phyloP scores from a whole-genome alignment of 1,284 basidiomycete species.

The Sporisorium reilianum region DNA sequence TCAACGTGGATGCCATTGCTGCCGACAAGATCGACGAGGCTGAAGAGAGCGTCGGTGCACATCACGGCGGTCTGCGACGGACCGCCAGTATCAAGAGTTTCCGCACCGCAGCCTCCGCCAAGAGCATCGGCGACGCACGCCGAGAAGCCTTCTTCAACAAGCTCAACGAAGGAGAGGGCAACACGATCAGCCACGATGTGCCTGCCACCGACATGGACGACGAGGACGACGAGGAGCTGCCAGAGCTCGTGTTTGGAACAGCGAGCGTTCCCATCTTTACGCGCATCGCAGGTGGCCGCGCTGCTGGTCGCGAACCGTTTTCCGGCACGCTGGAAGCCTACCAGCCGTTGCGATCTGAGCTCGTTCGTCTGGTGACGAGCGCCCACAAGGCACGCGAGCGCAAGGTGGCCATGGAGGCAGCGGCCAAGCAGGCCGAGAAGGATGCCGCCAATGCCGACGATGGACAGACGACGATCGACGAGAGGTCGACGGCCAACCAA shows the following conservation, averaged over 20 bases:
- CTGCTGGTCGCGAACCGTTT: conserved; percentile 24
- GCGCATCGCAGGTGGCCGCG: conserved; percentile 11
- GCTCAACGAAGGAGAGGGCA: conserved; percentile 33
- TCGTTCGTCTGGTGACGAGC: conserved; percentile 26
- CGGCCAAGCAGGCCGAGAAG: conserved; percentile 44
- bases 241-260: conserved; percentile 64
- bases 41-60: conserved; percentile 35
- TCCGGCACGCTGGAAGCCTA: conserved; percentile 31
- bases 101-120: conserved; percentile 45
- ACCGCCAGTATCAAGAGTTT: conserved; percentile 59
- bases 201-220: conserved; percentile 39
- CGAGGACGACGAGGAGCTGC: conserved; percentile 62
- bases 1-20: conserved; percentile 22
- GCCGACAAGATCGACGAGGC: conserved; percentile 48
- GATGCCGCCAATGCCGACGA: conserved; percentile 43
- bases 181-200: conserved; percentile 13
- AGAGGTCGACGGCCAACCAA: conserved; percentile 36
- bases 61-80: conserved; percentile 32
- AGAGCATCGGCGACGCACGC: conserved; percentile 57
- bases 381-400: conserved; percentile 44
- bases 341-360: conserved; percentile 44
- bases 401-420: conserved; percentile 37
- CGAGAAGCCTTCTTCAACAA: conserved; percentile 59
- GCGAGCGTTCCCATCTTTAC: conserved; percentile 63
- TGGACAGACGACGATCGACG: conserved; percentile 48